Percentiles rank a stretch among this genome's conserved stretches.
Conservation (phyloP, 2,329 filamentous ascomycete genomes). For the Pseudonectria buxi region DNA sequence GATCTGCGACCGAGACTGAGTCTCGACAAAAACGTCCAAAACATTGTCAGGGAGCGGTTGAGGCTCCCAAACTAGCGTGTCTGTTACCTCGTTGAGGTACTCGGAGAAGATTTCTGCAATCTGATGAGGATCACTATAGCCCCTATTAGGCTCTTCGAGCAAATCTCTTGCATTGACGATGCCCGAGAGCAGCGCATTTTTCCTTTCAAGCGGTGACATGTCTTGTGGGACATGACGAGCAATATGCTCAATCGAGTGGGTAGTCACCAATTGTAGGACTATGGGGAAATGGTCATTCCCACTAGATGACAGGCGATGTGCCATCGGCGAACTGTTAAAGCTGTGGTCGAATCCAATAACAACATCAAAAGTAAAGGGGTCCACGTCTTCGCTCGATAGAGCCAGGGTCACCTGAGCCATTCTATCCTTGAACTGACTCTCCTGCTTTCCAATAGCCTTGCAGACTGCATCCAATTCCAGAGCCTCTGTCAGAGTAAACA, state of each 20-base stretch:
- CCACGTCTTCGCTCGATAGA: constrained; percentile 31
- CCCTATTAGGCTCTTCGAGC: constrained; percentile 34
- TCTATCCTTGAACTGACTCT: constrained; percentile 25
- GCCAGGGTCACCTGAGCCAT: constrained; percentile 37
- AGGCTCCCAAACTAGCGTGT: constrained; percentile 39
- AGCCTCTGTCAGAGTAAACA: constrained; percentile 42
- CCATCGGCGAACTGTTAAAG: constrained; percentile 33
- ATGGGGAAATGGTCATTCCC: constrained; percentile 28
- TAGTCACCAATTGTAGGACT: constrained; percentile 43
- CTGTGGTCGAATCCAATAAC: constrained; percentile 49
- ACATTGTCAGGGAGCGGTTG: constrained; percentile 41
- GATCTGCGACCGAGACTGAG: constrained; percentile 30
- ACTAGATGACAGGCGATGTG: constrained; percentile 14
- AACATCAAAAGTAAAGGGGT: constrained; percentile 38
- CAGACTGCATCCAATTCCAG: constrained; percentile 31
- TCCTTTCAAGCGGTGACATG: constrained; percentile 37
- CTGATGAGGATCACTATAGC: constrained; percentile 37
- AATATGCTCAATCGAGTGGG: constrained; percentile 50
- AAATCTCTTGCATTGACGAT: constrained; percentile 31
- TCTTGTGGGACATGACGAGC: constrained; percentile 36
- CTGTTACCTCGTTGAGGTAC: constrained; percentile 33
- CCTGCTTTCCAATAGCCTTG: constrained; percentile 22
- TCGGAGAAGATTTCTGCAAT: constrained; percentile 41
- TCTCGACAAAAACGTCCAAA: constrained; percentile 40
- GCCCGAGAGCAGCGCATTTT: constrained; percentile 36